These are phyloP conservation scores for Lactarius quietus DNA, from an alignment of 768 basidiomycete genomes.

Conservation along the genomic window DNA sequence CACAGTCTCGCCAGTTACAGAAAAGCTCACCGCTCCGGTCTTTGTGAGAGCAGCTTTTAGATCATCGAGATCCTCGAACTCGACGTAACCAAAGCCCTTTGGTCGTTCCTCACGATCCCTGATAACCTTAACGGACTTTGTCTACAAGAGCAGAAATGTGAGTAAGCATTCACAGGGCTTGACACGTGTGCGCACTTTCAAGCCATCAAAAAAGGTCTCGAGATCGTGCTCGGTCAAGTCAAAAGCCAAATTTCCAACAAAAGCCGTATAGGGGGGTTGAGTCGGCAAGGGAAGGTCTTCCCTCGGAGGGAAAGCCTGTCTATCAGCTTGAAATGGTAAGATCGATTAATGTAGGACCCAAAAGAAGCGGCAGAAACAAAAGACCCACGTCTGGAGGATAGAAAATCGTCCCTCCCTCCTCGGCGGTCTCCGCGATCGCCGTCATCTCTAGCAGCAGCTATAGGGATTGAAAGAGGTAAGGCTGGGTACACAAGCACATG, in stretches of 20 bases:
- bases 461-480: conserved; percentile 16
- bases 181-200: conserved; percentile 44
- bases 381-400: conserved; percentile 56
- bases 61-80: conserved; percentile 83
- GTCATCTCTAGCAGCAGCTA: conserved; percentile 72
- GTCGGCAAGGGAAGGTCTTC: conserved; percentile 97
- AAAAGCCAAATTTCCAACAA: conserved; percentile 92
- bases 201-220: conserved; percentile 69
- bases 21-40: conserved; percentile 57
- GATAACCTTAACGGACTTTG: conserved; percentile 88
- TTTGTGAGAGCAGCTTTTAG: conserved; percentile 80
- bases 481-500: background rate
- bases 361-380: conserved; percentile 1
- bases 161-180: background rate
- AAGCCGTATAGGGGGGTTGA: conserved; percentile 93
- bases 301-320: conserved; percentile 55
- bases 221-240: conserved; percentile 85
- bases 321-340: conserved; percentile 43
- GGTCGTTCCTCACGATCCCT: conserved; percentile 90
- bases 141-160: conserved; percentile 39
- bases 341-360: background rate
- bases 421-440: conserved; percentile 61
- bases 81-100: conserved; percentile 97
- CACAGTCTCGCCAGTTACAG: background rate
- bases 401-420: conserved; percentile 55